phyloP scores from a whole-genome alignment of 2,329 filamentous ascomycete genomes.

The Phyllosticta citrichinensis region DNA sequence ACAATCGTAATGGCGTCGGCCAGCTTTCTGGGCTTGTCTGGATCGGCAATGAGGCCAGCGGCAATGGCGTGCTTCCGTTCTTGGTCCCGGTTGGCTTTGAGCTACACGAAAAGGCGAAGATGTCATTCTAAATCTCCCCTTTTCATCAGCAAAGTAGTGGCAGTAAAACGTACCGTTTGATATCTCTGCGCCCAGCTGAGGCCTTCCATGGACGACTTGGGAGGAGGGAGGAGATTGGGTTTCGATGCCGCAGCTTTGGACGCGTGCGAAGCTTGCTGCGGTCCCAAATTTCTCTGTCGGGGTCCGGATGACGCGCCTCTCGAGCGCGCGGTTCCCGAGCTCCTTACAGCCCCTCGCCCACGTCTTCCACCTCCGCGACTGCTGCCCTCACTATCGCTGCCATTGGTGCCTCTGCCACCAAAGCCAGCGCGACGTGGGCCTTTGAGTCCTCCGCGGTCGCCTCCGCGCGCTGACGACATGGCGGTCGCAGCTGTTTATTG shows the following conservation, averaged over 20 bases:
- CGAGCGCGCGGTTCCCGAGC: background rate
- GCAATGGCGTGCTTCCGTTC: slow-evolving; percentile 33
- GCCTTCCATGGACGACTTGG: background rate
- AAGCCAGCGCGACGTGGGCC: background rate
- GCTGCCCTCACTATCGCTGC: slow-evolving; percentile 5
- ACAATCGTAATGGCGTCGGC: slow-evolving; percentile 52
- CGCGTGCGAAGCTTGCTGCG: background rate
- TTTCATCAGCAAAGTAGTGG: background rate
- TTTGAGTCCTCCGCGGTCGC: slow-evolving; percentile 3
- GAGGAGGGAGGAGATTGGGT: background rate
- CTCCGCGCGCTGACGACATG: slow-evolving; percentile 11
- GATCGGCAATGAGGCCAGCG: slow-evolving; percentile 46
- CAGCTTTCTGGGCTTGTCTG: slow-evolving; percentile 49
- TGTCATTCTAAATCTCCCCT: slow-evolving; percentile 9
- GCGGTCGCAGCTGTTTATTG: slow-evolving; percentile 4
- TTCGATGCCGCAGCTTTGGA: background rate
- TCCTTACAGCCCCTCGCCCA: background rate
- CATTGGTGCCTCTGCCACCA: background rate
- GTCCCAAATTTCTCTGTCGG: slow-evolving; percentile 4
- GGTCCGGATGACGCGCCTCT: slow-evolving; percentile 3
- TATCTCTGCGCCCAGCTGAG: slow-evolving; percentile 5
- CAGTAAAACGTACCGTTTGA: slow-evolving; percentile 9
- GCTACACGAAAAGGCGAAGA: slow-evolving; percentile 8
- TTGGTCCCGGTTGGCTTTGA: slow-evolving; percentile 12
- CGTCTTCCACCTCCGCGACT: background rate